Base-by-base conservation (phyloP, 495 filamentous ascomycete species). In the Xylaria curta region DNA sequence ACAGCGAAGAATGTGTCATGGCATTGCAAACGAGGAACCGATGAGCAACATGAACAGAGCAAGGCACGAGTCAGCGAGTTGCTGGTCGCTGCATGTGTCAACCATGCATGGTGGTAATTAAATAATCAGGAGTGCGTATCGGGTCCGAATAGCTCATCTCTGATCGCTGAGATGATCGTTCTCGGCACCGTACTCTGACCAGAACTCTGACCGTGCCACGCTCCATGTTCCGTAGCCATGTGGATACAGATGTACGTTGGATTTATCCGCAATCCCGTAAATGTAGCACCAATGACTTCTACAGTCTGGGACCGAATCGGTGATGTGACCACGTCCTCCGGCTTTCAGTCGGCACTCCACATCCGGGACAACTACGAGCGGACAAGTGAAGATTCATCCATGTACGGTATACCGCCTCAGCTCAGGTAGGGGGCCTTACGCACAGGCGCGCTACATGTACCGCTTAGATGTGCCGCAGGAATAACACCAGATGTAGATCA, bases 271-370 rank as follows among this genome's bases (percentile, higher is more conserved):
- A 42, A 15, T 49, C n/a, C 44, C 36, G 49, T 36, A 56, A 24
- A 53, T 51, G 46, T 40, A 46, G 13, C 42, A 49, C 61, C 60
- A 47, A 28, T 63, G 60, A 21, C 3, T 63, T 24, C 26, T 5
- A 46, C 38, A 38, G 40, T 46, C 38, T 15, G 38, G 60, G 10
- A 63, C 68, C 0, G 74, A 54, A 68, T 77, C 80, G 0, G 24
- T 56, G 13, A 82, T 79, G 73, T 82, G 80, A 7, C 72, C 72
- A 68, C 79, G 81, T 1, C 80, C 80, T 12, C 68, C 47, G 12
- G 70, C 66, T 65, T 77, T 78, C 69, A 0, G 76, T 80, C 68
- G 72, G 54, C 13, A 72, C 74, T 31, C 61, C 74, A 59, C 78
- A 83, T 17, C 76, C 69, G 5, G 80, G 81, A 65, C 80, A 82